These are phyloP conservation scores for Boletus pseudopeckii DNA, from an alignment of 768 basidiomycete species.

Conservation along the genomic window DNA sequence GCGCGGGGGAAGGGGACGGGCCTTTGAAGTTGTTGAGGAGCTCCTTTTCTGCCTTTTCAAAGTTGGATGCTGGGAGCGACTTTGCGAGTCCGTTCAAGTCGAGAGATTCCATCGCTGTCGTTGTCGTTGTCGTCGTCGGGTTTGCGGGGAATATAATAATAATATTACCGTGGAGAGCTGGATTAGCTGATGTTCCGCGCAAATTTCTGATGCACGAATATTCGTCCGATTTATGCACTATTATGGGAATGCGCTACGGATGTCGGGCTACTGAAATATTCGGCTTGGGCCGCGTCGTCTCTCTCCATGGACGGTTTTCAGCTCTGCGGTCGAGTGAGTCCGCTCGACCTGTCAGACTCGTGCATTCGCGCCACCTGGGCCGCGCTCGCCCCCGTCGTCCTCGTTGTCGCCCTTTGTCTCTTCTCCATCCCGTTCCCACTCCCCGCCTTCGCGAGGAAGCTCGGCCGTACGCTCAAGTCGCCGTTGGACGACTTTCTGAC, in stretches of 20 bases:
- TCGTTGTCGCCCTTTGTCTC: constrained; percentile 45
- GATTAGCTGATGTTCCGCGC: constrained; percentile 3
- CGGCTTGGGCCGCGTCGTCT: too few species aligned
- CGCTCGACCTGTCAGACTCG: constrained; percentile 39
- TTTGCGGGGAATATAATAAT: neutral
- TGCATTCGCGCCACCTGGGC: constrained; percentile 54
- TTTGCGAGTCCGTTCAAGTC: constrained; percentile 76
- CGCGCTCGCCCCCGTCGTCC: constrained; percentile 43
- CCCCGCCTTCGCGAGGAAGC: constrained; percentile 16
- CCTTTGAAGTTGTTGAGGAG: constrained; percentile 81
- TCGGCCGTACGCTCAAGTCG: constrained; percentile 15
- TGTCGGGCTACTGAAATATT: neutral
- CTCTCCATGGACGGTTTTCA: constrained; percentile 10
- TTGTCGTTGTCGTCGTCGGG: constrained; percentile 5
- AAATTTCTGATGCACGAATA: neutral
- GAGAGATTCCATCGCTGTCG: constrained; percentile 61
- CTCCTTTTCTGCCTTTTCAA: constrained; percentile 78
- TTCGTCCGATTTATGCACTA: neutral
- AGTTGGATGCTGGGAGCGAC: constrained; percentile 65
- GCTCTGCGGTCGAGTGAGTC: constrained; percentile 13
- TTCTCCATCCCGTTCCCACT: constrained; percentile 31
- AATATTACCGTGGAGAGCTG: neutral
- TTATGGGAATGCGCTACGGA: neutral
- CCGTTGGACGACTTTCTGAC: constrained; percentile 44
- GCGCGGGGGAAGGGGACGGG: constrained; percentile 23